A percentile compares a stretch with the other conserved stretches of the same genome.
These are phyloP conservation scores for Chalaropsis thielavioides DNA, from an alignment of 2,329 filamentous ascomycete species.

Conservation along the genomic window DNA sequence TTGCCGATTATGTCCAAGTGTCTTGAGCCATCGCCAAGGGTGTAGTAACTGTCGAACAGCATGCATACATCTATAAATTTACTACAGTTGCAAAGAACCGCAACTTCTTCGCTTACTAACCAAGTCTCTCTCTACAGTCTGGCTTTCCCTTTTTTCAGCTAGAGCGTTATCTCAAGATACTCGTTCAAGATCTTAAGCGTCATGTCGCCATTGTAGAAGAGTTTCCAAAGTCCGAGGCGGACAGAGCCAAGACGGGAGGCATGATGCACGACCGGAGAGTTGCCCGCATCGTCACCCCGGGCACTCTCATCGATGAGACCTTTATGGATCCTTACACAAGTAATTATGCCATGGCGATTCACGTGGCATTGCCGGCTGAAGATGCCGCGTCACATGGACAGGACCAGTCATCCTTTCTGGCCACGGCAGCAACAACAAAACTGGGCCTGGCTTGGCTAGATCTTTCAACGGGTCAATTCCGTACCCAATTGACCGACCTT, in stretches of 20 bases:
- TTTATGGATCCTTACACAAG: constrained; percentile 92
- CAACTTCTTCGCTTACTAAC: background rate
- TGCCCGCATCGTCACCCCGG: constrained; percentile 77
- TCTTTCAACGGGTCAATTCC: constrained; percentile 87
- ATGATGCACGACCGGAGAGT: constrained; percentile 75
- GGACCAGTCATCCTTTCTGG: background rate
- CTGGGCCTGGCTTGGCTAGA: constrained; percentile 89
- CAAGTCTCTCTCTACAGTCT: constrained; percentile 36
- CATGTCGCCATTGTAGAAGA: constrained; percentile 93
- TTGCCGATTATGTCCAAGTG: background rate
- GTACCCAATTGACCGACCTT: constrained; percentile 61
- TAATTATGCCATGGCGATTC: constrained; percentile 78
- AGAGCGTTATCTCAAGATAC: constrained; percentile 78
- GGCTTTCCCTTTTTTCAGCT: constrained; percentile 90
- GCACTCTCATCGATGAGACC: constrained; percentile 91
- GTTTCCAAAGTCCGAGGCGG: constrained; percentile 54
- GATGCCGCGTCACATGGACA: background rate
- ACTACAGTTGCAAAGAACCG: background rate
- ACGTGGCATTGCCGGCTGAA: constrained; percentile 30
- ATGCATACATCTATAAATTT: background rate
- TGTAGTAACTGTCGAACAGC: background rate
- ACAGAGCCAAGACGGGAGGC: constrained; percentile 52
- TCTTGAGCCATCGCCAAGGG: background rate
- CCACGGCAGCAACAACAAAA: background rate
- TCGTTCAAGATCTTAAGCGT: constrained; percentile 80